Conservation (phyloP, 73 alveolate species). For the Paramecium octaurelia region DNA sequence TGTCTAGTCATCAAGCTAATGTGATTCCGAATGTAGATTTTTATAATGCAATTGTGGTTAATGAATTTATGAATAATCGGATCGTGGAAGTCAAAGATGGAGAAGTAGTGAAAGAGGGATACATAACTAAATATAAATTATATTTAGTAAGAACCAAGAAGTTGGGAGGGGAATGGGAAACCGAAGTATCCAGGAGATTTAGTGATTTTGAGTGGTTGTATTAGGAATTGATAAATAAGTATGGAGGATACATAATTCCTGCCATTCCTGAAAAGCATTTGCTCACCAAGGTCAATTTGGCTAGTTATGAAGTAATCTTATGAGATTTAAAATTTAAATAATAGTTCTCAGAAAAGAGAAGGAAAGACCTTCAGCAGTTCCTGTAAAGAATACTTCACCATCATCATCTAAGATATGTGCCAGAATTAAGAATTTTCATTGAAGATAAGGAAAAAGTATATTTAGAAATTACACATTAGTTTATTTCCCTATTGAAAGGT, state of each 20-base stretch:
- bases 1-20: not conserved
- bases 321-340: not conserved
- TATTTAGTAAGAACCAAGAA: slow-evolving; percentile 50
- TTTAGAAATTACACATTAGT: not conserved
- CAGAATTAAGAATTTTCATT: slow-evolving; percentile 48
- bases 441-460: slow-evolving; percentile 53
- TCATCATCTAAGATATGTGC: slow-evolving; percentile 44
- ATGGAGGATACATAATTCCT: slow-evolving; percentile 62
- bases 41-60: slow-evolving; percentile 41
- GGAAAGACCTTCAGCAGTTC: slow-evolving; percentile 39
- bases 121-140: slow-evolving; percentile 51
- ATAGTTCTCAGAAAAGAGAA: slow-evolving; percentile 55
- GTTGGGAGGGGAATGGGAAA: slow-evolving; percentile 41
- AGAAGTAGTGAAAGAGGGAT: slow-evolving; percentile 48
- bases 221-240: slow-evolving; percentile 51
- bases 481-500: slow-evolving; percentile 52
- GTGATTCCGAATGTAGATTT: slow-evolving; percentile 29
- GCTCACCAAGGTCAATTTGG: slow-evolving; percentile 51
- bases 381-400: slow-evolving; percentile 47
- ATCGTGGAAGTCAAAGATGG: slow-evolving; percentile 20
- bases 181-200: slow-evolving; percentile 62
- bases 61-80: slow-evolving; percentile 48
- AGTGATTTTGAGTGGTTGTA: slow-evolving; percentile 65
- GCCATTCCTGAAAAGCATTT: slow-evolving; percentile 57
- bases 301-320: slow-evolving; percentile 3